phyloP scores from a whole-genome alignment of 1,284 basidiomycete species.

The Pterula multifida region DNA sequence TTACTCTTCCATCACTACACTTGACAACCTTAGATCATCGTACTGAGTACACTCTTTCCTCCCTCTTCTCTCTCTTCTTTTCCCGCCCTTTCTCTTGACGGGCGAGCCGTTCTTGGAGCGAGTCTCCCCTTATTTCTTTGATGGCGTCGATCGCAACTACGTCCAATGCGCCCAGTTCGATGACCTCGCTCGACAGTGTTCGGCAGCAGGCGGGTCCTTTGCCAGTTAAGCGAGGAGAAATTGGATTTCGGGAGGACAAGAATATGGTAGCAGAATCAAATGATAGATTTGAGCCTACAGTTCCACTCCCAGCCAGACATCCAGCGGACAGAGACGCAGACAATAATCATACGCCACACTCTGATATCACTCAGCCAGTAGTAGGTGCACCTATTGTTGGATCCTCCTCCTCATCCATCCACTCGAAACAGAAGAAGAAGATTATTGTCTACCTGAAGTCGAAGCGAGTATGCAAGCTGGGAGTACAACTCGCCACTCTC shows the following conservation, averaged over 20 bases:
- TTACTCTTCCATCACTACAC: background rate
- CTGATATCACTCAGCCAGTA: constrained; percentile 11
- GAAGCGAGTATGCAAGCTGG: constrained; percentile 27
- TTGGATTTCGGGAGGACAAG: constrained; percentile 32
- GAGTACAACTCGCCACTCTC: constrained; percentile 36
- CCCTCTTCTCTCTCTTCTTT: constrained; percentile 5
- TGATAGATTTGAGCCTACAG: background rate
- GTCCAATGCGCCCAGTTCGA: constrained; percentile 10
- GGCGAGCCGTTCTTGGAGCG: constrained; percentile 22
- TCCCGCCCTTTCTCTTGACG: background rate
- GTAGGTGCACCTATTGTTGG: constrained; percentile 11
- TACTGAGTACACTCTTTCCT: background rate
- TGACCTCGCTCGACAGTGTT: constrained; percentile 9
- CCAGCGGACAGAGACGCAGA: constrained; percentile 43
- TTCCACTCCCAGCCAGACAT: constrained; percentile 29
- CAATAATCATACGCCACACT: constrained; percentile 12
- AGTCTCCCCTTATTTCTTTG: constrained; percentile 14
- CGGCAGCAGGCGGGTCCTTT: constrained; percentile 46
- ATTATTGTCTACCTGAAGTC: constrained; percentile 28
- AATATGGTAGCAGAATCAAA: constrained; percentile 3
- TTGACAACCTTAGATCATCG: background rate
- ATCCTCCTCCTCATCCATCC: constrained; percentile 13
- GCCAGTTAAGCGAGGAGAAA: constrained; percentile 52
- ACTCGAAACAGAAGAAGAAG: constrained; percentile 20
- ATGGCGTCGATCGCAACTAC: constrained; percentile 17